Conservation (phyloP, 176 grass and related monocot genomes). For the Thalia dealbata region DNA sequence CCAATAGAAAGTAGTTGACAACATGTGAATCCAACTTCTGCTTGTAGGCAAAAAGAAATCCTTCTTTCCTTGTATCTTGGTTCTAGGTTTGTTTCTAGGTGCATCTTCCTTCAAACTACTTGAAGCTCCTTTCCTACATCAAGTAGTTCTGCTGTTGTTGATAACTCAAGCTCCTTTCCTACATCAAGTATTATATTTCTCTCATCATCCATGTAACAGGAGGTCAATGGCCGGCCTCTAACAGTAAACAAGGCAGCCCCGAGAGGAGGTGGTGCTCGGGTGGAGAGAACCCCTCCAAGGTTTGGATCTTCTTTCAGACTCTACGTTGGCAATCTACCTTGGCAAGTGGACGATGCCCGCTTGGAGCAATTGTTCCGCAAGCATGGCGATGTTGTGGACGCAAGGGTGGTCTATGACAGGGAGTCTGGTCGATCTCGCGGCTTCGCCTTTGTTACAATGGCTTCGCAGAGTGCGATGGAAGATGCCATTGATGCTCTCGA, state of each 20-base stretch:
- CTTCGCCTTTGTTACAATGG: constrained; percentile 88
- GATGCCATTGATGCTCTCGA: constrained; percentile 90
- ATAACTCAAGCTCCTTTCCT: neutral
- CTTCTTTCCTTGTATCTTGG: too few species aligned
- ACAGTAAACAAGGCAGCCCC: constrained; percentile 86
- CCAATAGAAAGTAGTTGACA: too few species aligned
- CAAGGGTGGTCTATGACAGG: constrained; percentile 66
- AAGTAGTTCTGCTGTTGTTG: neutral
- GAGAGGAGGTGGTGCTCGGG: constrained; percentile 49
- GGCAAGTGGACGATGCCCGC: constrained; percentile 73
- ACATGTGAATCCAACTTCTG: too few species aligned
- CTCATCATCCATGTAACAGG: constrained; percentile 21
- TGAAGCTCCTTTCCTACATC: too few species aligned
- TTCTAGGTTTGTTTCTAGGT: too few species aligned
- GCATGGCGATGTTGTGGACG: constrained; percentile 71
- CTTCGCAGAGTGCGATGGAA: constrained; percentile 53
- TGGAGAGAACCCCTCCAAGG: constrained; percentile 46
- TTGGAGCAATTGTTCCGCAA: constrained; percentile 77
- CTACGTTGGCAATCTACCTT: constrained; percentile 80
- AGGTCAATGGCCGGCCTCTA: constrained; percentile 50
- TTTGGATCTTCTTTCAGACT: constrained; percentile 42
- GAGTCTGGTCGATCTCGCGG: constrained; percentile 76
- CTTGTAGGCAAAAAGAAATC: too few species aligned
- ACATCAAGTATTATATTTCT: neutral
- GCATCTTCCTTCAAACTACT: too few species aligned